Conservation (phyloP, 1,284 basidiomycete genomes). For the Pulveroboletus ridleyi region DNA sequence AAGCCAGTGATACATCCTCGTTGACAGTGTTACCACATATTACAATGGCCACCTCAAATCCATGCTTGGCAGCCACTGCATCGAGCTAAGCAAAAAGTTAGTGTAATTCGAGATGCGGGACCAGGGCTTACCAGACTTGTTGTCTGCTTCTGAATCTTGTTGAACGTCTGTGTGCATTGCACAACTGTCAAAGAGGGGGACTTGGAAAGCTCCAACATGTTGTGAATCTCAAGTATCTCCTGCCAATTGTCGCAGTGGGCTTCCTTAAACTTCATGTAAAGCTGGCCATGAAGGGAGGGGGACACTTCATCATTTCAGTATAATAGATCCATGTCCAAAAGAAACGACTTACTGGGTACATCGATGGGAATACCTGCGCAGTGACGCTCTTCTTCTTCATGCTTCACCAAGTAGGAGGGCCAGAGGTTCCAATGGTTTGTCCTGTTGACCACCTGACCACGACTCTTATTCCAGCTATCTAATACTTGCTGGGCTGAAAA, state of each 20-base stretch:
- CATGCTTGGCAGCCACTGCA: no score
- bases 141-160: no score
- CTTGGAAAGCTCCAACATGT: not conserved
- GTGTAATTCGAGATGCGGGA: no score
- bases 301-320: constrained; percentile 6
- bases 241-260: no score
- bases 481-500: not conserved
- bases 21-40: no score
- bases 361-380: constrained; percentile 5
- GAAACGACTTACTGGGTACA: not conserved
- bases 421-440: constrained; percentile 22
- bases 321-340: not conserved
- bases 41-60: no score
- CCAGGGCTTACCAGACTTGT: no score
- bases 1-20: no score
- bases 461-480: no score
- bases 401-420: constrained; percentile 5
- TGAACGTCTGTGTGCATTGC: no score
- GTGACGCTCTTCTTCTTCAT: constrained; percentile 9
- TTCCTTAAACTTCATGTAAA: constrained; percentile 5
- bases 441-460: not conserved
- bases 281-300: not conserved
- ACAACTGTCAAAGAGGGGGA: no score
- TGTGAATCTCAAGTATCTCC: not conserved
- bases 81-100: no score